Conservation (phyloP, 2,329 filamentous ascomycete species). For the Aspergillus sp. region DNA sequence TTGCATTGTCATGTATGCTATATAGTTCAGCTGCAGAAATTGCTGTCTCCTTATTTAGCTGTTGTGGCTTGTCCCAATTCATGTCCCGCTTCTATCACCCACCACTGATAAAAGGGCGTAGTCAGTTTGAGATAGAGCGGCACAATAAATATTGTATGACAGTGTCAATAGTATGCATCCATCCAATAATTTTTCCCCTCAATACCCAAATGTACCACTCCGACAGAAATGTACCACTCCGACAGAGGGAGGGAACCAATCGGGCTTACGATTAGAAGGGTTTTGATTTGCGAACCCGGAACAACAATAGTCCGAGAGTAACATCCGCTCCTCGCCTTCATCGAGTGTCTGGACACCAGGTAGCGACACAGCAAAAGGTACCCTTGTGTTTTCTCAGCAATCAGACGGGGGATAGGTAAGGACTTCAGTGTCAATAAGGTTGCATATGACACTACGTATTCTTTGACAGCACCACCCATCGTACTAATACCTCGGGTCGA, state of each 20-base stretch:
- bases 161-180: too few species aligned
- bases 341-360: neutral
- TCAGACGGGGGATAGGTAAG: neutral
- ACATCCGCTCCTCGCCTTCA: constrained; percentile 4
- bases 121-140: too few species aligned
- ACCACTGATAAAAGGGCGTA: too few species aligned
- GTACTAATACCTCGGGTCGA: constrained; percentile 10
- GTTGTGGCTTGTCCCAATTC: too few species aligned
- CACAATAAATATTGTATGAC: too few species aligned
- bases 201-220: too few species aligned
- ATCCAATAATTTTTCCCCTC: too few species aligned
- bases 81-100: too few species aligned
- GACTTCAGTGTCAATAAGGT: neutral
- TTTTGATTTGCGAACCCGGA: constrained; percentile 2
- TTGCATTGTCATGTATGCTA: too few species aligned
- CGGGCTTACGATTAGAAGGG: neutral
- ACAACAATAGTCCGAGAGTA: neutral
- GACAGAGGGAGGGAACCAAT: neutral
- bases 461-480: neutral
- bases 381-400: neutral
- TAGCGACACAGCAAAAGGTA: neutral
- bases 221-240: too few species aligned
- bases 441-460: neutral
- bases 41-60: too few species aligned
- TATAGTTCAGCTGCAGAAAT: too few species aligned